Evolutionary conservation across 2,329 filamentous ascomycete species (phyloP).

Genomic region (Colletotrichum coccodes): DNA sequence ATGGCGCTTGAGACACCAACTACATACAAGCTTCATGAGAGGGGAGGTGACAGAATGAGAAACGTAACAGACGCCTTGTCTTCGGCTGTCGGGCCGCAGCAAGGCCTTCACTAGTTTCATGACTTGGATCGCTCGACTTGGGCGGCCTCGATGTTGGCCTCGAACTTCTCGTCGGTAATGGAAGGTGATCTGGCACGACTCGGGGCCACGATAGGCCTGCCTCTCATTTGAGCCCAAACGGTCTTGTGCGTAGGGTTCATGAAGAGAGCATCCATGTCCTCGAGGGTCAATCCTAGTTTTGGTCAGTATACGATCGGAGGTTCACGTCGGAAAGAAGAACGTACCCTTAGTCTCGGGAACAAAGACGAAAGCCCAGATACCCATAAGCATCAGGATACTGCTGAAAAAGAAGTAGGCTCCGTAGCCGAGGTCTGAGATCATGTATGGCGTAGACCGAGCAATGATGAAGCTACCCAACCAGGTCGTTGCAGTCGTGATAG

Average conservation of each 20-base stretch:
- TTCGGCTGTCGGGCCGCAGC: background rate
- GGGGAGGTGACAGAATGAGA: background rate
- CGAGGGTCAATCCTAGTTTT: slow-evolving; percentile 50
- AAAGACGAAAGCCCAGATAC: slow-evolving; percentile 59
- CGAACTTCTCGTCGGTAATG: slow-evolving; percentile 28
- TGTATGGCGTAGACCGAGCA: slow-evolving; percentile 50
- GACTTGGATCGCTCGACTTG: slow-evolving; percentile 21
- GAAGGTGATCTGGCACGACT: slow-evolving; percentile 22
- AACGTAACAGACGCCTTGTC: background rate
- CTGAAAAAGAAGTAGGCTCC: slow-evolving; percentile 66
- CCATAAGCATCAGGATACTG: slow-evolving; percentile 54
- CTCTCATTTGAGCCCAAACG: slow-evolving; percentile 40
- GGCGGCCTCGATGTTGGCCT: slow-evolving; percentile 27
- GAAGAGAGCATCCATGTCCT: slow-evolving; percentile 55
- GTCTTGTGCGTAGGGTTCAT: slow-evolving; percentile 43
- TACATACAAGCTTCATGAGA: background rate
- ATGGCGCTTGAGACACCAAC: background rate
- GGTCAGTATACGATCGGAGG: background rate
- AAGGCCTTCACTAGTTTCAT: slow-evolving; percentile 9
- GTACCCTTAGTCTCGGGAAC: slow-evolving; percentile 62
- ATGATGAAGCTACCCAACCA: slow-evolving; percentile 54
- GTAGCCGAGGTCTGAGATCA: slow-evolving; percentile 53
- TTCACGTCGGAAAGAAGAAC: background rate
- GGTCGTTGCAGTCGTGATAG: slow-evolving; percentile 46
- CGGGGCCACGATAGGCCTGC: slow-evolving; percentile 10